phyloP scores from a whole-genome alignment of 345 rosid species.

The Sonneratia caseolaris region DNA sequence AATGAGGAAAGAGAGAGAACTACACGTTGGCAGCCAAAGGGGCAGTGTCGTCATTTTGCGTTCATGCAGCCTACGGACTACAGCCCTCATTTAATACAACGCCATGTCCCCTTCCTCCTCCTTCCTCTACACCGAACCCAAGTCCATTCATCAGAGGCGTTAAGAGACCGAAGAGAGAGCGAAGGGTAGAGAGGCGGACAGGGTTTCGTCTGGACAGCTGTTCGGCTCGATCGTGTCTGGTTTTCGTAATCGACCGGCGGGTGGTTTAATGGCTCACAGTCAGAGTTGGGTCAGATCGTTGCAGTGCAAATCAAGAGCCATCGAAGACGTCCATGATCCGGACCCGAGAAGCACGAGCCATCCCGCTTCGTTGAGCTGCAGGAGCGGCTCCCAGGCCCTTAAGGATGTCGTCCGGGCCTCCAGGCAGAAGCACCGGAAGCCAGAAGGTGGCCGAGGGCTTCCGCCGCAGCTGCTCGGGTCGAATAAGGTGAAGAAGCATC shows the following conservation, averaged over 20 bases:
- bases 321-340: slow-evolving; percentile 70
- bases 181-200: slow-evolving; percentile 11
- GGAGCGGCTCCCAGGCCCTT: slow-evolving; percentile 43
- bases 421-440: slow-evolving; percentile 15
- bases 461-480: slow-evolving; percentile 14
- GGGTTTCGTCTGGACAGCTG: slow-evolving; percentile 3
- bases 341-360: slow-evolving; percentile 23
- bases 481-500: too few relatives aligned
- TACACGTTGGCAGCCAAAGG: slow-evolving; percentile 22
- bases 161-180: neutral
- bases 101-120: slow-evolving; percentile 15
- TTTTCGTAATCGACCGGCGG: neutral
- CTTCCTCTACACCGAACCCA: neutral
- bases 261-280: slow-evolving; percentile 37
- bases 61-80: neutral
- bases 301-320: slow-evolving; percentile 90
- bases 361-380: slow-evolving; percentile 50
- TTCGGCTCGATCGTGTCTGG: neutral
- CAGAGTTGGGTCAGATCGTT: slow-evolving; percentile 74
- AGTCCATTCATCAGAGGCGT: neutral
- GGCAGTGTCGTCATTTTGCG: slow-evolving; percentile 21
- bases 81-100: slow-evolving; percentile 30
- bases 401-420: slow-evolving; percentile 62
- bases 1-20: neutral
- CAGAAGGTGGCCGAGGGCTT: slow-evolving; percentile 10